phyloP scores from a whole-genome alignment of 768 basidiomycete species.

The Mycena maculata region DNA sequence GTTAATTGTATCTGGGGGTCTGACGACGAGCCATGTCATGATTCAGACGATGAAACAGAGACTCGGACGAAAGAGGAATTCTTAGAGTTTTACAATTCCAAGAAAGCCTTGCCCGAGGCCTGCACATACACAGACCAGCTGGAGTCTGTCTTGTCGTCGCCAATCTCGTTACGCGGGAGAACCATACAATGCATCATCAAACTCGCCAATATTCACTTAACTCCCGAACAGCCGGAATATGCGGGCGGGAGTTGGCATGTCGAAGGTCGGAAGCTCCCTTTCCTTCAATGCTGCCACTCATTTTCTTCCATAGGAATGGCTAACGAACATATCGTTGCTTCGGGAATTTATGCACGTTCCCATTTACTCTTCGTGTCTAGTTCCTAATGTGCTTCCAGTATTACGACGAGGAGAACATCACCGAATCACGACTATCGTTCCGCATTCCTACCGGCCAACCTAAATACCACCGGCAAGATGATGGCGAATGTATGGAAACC shows the following conservation, averaged over 20 bases:
- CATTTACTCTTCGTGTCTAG: not conserved
- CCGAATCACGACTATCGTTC: conserved; percentile 43
- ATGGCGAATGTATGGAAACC: conserved; percentile 17
- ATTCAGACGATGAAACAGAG: not conserved
- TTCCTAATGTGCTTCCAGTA: conserved; percentile 25
- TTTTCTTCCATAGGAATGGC: conserved; percentile 12
- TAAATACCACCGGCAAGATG: conserved; percentile 28
- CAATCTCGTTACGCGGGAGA: conserved; percentile 11
- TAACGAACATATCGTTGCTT: conserved; percentile 50
- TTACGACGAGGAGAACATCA: conserved; percentile 45
- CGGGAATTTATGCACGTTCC: conserved; percentile 17
- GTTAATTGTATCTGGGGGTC: conserved; percentile 1
- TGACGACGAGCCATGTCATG: not conserved
- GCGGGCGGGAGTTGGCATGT: conserved; percentile 37
- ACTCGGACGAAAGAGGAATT: not conserved
- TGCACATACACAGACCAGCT: conserved; percentile 7
- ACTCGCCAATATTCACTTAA: conserved; percentile 36
- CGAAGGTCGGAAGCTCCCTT: too few relatives aligned
- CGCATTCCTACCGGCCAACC: conserved; percentile 35
- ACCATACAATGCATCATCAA: conserved; percentile 37
- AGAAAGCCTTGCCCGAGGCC: conserved; percentile 6
- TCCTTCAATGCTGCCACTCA: not conserved
- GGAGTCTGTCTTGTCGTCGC: not conserved
- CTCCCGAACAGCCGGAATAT: conserved; percentile 35
- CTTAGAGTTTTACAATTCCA: not conserved